Percentiles rank a stretch among this genome's conserved stretches.
Evolutionary conservation across 2,329 filamentous ascomycete species (phyloP).

Genomic region (Huntiella savannae): DNA sequence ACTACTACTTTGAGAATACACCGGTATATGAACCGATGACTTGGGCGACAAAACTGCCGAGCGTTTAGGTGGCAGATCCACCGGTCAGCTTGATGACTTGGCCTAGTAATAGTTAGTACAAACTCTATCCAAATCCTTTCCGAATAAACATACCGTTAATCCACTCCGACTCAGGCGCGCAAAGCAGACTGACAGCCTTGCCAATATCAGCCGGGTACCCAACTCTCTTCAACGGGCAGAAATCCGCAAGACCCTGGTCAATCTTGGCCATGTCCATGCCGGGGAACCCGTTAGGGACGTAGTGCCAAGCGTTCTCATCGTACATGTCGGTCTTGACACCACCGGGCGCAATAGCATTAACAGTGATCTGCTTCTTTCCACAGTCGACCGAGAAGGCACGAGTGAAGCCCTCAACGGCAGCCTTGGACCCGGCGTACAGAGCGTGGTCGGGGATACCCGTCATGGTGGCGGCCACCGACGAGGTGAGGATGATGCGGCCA

Average conservation of each 20-base stretch:
- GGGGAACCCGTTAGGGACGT: conserved; percentile 36
- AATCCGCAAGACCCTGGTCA: conserved; percentile 32
- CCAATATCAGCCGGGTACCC: conserved; percentile 40
- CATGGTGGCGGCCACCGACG: conserved; percentile 46
- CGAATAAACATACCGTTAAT: conserved; percentile 34
- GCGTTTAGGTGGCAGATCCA: conserved; percentile 16
- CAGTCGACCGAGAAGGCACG: conserved; percentile 55
- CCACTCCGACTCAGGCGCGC: conserved; percentile 41
- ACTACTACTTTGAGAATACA: too few relatives aligned
- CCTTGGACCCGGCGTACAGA: conserved; percentile 53
- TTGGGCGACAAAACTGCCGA: not conserved
- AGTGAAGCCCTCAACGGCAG: conserved; percentile 53
- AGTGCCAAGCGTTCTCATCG: conserved; percentile 48
- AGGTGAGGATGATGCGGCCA: conserved; percentile 55
- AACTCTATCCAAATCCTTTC: not conserved
- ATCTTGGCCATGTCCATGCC: conserved; percentile 33
- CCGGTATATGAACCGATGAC: not conserved
- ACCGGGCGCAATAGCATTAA: conserved; percentile 54
- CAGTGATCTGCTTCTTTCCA: conserved; percentile 46
- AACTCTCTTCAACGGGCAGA: conserved; percentile 40
- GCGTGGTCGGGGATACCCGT: conserved; percentile 50
- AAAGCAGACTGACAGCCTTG: conserved; percentile 34
- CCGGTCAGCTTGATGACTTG: conserved; percentile 23
- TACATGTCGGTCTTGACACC: conserved; percentile 67
- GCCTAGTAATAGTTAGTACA: conserved; percentile 14